Evolutionary conservation across 768 basidiomycete genomes (phyloP), one percentile per base, ranked within the genome.

Genomic region (Boletus barrowsii): DNA sequence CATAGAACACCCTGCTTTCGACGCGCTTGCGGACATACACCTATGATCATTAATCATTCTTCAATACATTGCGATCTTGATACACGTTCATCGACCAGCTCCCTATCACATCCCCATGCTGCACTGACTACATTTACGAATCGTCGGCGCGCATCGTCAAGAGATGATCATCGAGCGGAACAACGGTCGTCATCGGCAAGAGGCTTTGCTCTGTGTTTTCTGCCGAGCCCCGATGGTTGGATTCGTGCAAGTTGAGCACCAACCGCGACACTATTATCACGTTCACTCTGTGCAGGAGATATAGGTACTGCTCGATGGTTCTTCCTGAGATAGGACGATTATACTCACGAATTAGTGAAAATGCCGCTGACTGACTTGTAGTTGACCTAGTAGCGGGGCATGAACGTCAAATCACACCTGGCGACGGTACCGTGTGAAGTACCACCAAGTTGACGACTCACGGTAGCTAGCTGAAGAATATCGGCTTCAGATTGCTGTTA

Each of bases 211-310:
- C 40, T 1, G 15, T 29, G 4, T 29, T 29, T 15, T 30, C 15
- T 20, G 29, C 14, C 10, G 36, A 30, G 3, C 24, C 4, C 29
- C 14, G 36, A 30, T 4, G 10, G 3, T 3, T 1, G 15, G 48
- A 39, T 14, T 55, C 57, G 5, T 57, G 54, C 24, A 65, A 29
- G n/a, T 62, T 65, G 48, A 62, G 52, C 54, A 58, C 45, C 43
- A 65, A 26, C 26, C 64, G 51, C 20, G 56, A 57, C 11, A 60
- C 55, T 63, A 64, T 46, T 3, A 51, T 51, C 22, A 45, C 51
- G 11, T 51, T 60, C 18, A 35, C 60, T 64, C 10, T 13, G n/a
- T 10, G 13, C 2, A 41, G 11, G 10, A 5, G 7, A 5, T 10
- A 22, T 39, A 17, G 20, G 8, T 20, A 9, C 4, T 29, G 10